These are phyloP conservation scores for Oenanthe javanica DNA, from an alignment of 140 eudicot species.

Conservation along the genomic window DNA sequence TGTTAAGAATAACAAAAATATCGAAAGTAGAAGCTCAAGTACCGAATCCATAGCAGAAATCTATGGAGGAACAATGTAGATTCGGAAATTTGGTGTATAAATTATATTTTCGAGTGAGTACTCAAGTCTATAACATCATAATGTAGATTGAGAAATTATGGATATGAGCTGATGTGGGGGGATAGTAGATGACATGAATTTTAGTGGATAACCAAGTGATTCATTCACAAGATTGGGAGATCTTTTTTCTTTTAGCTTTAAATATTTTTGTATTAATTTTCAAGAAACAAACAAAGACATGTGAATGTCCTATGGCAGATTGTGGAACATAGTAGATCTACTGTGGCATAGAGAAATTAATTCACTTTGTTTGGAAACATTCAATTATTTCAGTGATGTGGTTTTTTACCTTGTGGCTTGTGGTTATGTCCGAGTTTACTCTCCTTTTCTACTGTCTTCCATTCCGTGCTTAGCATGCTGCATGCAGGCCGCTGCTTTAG, in stretches of 20 bases:
- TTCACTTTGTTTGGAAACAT: not conserved
- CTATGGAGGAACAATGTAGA: slow-evolving; percentile 5
- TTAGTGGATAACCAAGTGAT: slow-evolving; percentile 12
- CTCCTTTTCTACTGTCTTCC: no score
- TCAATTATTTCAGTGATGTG: not conserved
- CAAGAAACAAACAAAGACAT: slow-evolving; percentile 58
- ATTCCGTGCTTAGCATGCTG: no score
- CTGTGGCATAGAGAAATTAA: not conserved
- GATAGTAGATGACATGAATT: not conserved
- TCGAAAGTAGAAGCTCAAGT: slow-evolving; percentile 14
- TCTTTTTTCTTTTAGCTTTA: slow-evolving; percentile 5
- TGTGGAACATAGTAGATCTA: slow-evolving; percentile 13
- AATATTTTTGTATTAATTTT: not conserved
- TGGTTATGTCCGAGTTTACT: not conserved
- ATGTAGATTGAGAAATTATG: not conserved
- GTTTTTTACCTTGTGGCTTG: not conserved
- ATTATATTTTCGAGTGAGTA: not conserved
- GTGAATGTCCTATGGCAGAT: slow-evolving; percentile 67
- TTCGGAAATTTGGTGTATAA: not conserved
- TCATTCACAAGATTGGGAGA: not conserved
- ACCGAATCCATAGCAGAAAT: slow-evolving; percentile 27
- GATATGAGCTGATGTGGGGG: not conserved
- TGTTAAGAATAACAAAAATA: slow-evolving; percentile 25
- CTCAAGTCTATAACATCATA: slow-evolving; percentile 4
- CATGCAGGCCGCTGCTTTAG: no score